These are phyloP conservation scores for Leptographium flavum DNA, from an alignment of 2,329 filamentous ascomycete species.

Conservation along the genomic window DNA sequence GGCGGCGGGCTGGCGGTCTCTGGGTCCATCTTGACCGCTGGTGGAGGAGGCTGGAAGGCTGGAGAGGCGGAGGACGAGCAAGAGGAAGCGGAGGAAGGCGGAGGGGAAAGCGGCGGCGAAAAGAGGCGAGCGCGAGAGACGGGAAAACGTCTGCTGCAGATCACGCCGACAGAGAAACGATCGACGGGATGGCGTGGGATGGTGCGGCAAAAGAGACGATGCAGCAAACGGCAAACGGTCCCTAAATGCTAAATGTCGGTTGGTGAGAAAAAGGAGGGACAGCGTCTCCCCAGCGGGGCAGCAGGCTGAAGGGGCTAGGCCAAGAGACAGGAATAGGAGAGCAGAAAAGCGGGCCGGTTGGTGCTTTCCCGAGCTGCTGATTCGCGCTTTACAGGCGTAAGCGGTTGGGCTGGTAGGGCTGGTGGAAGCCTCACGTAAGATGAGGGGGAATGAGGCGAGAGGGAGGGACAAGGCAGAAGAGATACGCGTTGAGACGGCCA, in stretches of 20 bases:
- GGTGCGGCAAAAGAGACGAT: not conserved
- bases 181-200: too few relatives aligned
- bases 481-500: not conserved
- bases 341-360: not conserved
- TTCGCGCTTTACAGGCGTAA: too few relatives aligned
- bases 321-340: conserved; percentile 1
- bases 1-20: conserved; percentile 21
- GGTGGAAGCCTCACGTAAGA: not conserved
- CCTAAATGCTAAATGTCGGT: not conserved
- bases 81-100: not conserved
- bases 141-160: too few relatives aligned
- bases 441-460: too few relatives aligned
- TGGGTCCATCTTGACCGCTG: conserved; percentile 35
- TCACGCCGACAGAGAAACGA: too few relatives aligned
- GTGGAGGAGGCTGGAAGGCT: too few relatives aligned
- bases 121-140: too few relatives aligned
- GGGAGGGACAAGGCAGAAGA: not conserved
- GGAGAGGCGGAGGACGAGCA: conserved; percentile 12
- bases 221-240: not conserved
- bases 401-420: too few relatives aligned
- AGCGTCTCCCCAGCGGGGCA: conserved; percentile 3
- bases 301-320: not conserved
- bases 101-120: too few relatives aligned
- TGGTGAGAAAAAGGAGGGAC: conserved; percentile 7
- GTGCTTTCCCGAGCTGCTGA: not conserved